Percentiles rank a stretch among this genome's conserved stretches.
Conservation (phyloP, 345 rosid species). For the Brassica juncea region DNA sequence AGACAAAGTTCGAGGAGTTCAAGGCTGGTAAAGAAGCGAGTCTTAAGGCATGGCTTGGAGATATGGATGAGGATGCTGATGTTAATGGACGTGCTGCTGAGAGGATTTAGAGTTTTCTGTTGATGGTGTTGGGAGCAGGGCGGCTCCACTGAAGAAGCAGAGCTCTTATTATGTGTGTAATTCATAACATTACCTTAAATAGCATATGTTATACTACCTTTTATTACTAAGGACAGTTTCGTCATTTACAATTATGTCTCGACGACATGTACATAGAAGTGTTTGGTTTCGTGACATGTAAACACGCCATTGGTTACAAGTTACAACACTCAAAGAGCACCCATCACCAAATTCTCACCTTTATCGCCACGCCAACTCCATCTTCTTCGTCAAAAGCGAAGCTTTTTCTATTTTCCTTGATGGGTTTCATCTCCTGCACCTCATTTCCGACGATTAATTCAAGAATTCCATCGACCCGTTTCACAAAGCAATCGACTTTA, state of each 20-base stretch:
- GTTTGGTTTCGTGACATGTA: constrained; percentile 24
- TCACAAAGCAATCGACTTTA: constrained; percentile 8
- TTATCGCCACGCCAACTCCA: neutral
- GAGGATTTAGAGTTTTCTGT: constrained; percentile 25
- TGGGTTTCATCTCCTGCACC: constrained; percentile 51
- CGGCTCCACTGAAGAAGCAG: neutral
- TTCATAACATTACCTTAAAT: neutral
- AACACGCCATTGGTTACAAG: constrained; percentile 26
- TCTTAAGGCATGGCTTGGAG: constrained; percentile 82
- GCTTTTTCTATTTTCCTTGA: constrained; percentile 7
- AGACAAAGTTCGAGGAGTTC: constrained; percentile 58
- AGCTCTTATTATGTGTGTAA: neutral
- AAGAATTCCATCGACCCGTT: constrained; percentile 19
- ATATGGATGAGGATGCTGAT: constrained; percentile 39
- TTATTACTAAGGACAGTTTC: neutral
- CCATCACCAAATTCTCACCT: constrained; percentile 12
- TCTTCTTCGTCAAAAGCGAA: constrained; percentile 21
- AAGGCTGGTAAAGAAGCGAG: constrained; percentile 79
- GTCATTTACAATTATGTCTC: neutral
- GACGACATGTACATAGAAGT: neutral
- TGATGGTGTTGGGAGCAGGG: neutral
- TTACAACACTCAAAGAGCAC: constrained; percentile 30
- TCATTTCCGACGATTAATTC: constrained; percentile 18
- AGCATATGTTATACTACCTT: neutral
- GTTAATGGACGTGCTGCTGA: constrained; percentile 24